Base-by-base conservation (phyloP, 2,329 filamentous ascomycete genomes). In the Aspergillus ochraceoroseus region DNA sequence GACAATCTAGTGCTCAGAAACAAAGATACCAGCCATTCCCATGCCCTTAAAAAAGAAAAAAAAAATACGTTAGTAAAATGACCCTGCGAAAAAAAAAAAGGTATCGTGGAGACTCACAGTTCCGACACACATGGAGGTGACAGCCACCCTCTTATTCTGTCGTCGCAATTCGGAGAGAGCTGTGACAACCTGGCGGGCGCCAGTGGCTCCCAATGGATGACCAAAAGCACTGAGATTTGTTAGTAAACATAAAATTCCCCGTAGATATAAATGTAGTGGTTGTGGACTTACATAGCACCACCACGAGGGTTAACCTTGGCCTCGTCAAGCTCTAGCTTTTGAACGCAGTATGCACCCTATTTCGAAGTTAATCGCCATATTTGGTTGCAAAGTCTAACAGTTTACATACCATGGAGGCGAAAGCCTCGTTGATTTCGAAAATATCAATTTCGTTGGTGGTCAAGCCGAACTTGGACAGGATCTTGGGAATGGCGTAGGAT, bases 291-390 rank as follows among this genome's bases (percentile, higher is more conserved):
- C 65, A 95, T 94, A 26, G 87, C 87, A 51, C 89, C 89, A 48
- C 89, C 89, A 73, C 94, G 92, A 49, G 88, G 88, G 72, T 95
- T 95, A 58, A 95, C 83, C 77, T 95, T 95, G 45, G 83, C 79
- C 49, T 74, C 63, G 46, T 87, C 84, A 22, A 95, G 72, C 23
- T 80, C 82, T 13, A 95, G 76, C 73, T 94, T 82, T 56, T 87
- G 82, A 45, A 87, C 82, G 65, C 87, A 94, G 80, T 85, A 95
- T 52, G 95, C 67, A 68, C 87, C 94, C 76, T 95, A 85, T 50
- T 19, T 11, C 13, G 38, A 7, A 25, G 27, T 53, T 35, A 50
- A 43, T 25, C 2, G 12, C 15, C 14, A 12, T 7, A 7, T 27
- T 20, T n/a, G n/a, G n/a, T 23, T 15, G 0, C 7, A 17, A 13